phyloP scores from a whole-genome alignment of 192 early-diverging fungal species.

The Backusella westeae region DNA sequence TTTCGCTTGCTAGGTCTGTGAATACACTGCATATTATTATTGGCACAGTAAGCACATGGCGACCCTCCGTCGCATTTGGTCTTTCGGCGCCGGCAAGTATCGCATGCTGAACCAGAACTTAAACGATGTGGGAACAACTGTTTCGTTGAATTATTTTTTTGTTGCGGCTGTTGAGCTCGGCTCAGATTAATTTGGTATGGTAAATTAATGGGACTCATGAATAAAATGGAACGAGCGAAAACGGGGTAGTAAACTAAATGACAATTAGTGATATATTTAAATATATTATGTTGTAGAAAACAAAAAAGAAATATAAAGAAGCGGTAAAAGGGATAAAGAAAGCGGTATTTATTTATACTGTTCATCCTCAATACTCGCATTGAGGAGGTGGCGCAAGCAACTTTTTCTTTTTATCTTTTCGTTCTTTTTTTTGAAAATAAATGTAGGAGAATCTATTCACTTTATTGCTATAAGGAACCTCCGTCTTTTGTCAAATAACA shows the following conservation, averaged over 20 bases:
- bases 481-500: background rate
- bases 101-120: slow-evolving; percentile 39
- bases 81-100: slow-evolving; percentile 36
- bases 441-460: background rate
- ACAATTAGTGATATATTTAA: background rate
- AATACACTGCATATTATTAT: slow-evolving; percentile 29
- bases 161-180: background rate
- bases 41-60: slow-evolving; percentile 35
- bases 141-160: background rate
- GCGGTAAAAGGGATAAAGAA: background rate
- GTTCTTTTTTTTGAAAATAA: slow-evolving; percentile 1
- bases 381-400: slow-evolving; percentile 3
- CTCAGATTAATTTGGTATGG: background rate
- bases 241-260: background rate
- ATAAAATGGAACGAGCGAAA: background rate
- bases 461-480: background rate
- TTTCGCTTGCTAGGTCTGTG: slow-evolving; percentile 16
- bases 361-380: background rate
- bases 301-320: background rate
- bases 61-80: slow-evolving; percentile 39
- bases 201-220: background rate
- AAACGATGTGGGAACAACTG: slow-evolving; percentile 21
- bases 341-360: background rate
- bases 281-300: background rate
- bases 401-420: background rate